Base-by-base conservation (phyloP, 768 basidiomycete species). In the Hericium alpestre region DNA sequence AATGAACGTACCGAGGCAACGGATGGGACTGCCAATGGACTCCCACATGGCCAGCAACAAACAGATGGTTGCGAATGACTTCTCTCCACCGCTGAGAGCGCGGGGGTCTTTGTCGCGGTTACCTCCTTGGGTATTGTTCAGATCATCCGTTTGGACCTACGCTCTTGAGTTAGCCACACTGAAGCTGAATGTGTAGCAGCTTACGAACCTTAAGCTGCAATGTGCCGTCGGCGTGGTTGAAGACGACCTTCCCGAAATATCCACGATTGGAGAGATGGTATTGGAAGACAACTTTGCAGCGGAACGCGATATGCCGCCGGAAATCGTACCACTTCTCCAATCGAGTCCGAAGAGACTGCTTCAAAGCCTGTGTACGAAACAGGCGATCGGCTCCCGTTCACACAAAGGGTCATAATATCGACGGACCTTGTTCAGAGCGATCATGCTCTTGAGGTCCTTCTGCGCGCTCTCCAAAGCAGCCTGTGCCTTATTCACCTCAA, bases 51-150 rank as follows among this genome's bases (percentile, higher is more conserved):
- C 86, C n/a, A 98, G 74, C 50, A 99, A 74, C 53, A 99, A 70
- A 63, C 93, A 94, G 60, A 97, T 92, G 0, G 95, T 98, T 6
- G 93, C 90, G 72, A 96, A 99, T 7, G 91, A 94, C 70, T 96
- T 95, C 70, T 98, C 95, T 40, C 95, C 94, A 50, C 94, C 94
- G 62, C 89, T 91, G 16, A 94, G 76, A 32, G 87, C 87, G 39
- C 83, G 84, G 3, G 92, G 87, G 65, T 93, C 89, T 69, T 92
- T 92, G 63, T 91, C 88, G 38, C 79, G 75, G 22, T 66, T 64
- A 25, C 61, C 71, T 3, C 74, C 78, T 68, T 86, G 83, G 0
- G 84, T 83, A 32, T 75, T 73, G 13, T 77, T 73, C 64, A 86
- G 82, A 62, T 93, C 90, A 55, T 93, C 90, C 9, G 90, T 93